Evolutionary conservation across 2,329 filamentous ascomycete genomes (phyloP).

Genomic region (Spiromastix sp.): DNA sequence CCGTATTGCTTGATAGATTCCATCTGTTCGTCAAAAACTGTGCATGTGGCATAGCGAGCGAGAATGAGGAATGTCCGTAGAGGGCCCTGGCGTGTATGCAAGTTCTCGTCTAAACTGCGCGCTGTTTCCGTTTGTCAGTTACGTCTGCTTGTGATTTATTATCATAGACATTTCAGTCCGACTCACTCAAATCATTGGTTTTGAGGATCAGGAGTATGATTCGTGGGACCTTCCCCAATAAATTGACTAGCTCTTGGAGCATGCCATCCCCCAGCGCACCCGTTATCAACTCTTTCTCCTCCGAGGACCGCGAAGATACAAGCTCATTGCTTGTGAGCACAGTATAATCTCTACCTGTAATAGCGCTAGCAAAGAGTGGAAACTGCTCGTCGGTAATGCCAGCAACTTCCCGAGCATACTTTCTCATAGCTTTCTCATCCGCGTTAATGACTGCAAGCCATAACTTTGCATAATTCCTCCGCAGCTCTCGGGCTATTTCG

Average conservation of each 20-base stretch:
- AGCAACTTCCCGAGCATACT: slow-evolving; percentile 80
- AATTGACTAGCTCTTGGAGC: slow-evolving; percentile 74
- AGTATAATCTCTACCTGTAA: slow-evolving; percentile 84
- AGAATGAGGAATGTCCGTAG: slow-evolving; percentile 55
- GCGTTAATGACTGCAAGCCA: slow-evolving; percentile 94
- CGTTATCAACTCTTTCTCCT: slow-evolving; percentile 81
- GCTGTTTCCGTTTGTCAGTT: slow-evolving; percentile 32
- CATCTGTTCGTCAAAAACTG: slow-evolving; percentile 51
- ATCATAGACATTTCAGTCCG: no score
- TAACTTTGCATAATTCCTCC: slow-evolving; percentile 86
- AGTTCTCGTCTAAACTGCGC: slow-evolving; percentile 79
- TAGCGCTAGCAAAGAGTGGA: slow-evolving; percentile 88
- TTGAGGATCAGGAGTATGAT: slow-evolving; percentile 94
- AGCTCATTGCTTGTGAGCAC: slow-evolving; percentile 55
- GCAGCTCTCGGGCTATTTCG: slow-evolving; percentile 68
- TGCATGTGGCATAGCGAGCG: slow-evolving; percentile 51
- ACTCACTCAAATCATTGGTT: slow-evolving; percentile 80
- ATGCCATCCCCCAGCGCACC: slow-evolving; percentile 78
- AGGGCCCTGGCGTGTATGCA: slow-evolving; percentile 46
- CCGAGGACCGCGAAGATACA: slow-evolving; percentile 48
- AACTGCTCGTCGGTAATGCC: slow-evolving; percentile 85
- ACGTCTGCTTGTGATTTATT: slow-evolving; percentile 2
- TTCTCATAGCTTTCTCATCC: slow-evolving; percentile 75
- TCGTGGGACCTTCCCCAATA: slow-evolving; percentile 78
- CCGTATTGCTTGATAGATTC: slow-evolving; percentile 39